Evolutionary conservation across 495 filamentous ascomycete species (phyloP).

Genomic region (Penicillium bialowiezense): DNA sequence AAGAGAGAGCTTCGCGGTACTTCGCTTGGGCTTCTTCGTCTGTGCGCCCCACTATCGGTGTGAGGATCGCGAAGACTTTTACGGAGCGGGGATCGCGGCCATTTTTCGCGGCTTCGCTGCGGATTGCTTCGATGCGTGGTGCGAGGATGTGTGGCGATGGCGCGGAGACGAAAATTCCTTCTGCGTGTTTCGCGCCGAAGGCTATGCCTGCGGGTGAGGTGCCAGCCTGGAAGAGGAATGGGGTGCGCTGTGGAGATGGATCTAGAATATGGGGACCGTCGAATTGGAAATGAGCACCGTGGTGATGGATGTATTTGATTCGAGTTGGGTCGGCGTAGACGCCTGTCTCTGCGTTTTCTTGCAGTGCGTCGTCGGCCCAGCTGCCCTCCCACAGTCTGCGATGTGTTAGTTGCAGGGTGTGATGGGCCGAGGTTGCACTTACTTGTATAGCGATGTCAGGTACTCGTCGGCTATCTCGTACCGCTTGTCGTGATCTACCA

Average conservation of each 20-base stretch:
- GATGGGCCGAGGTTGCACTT: background rate
- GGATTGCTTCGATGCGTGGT: slow-evolving; percentile 6
- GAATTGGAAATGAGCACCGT: slow-evolving; percentile 50
- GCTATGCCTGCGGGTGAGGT: slow-evolving; percentile 37
- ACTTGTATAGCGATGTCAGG: slow-evolving; percentile 43
- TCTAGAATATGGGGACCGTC: slow-evolving; percentile 42
- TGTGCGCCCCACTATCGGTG: slow-evolving; percentile 38
- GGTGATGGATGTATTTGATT: slow-evolving; percentile 48
- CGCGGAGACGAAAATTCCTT: slow-evolving; percentile 52
- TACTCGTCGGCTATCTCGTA: slow-evolving; percentile 54
- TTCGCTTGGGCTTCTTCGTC: slow-evolving; percentile 42
- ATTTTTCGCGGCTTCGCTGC: slow-evolving; percentile 10
- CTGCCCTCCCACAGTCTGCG: slow-evolving; percentile 49
- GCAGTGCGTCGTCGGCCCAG: slow-evolving; percentile 47
- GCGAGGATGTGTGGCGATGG: slow-evolving; percentile 18
- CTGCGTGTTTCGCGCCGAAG: slow-evolving; percentile 53
- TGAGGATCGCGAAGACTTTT: slow-evolving; percentile 39
- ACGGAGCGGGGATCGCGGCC: slow-evolving; percentile 35
- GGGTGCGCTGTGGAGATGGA: slow-evolving; percentile 53
- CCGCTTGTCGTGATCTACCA: slow-evolving; percentile 45
- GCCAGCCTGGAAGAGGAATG: slow-evolving; percentile 56
- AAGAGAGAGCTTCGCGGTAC: slow-evolving; percentile 31
- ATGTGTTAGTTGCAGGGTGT: background rate
- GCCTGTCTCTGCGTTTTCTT: slow-evolving; percentile 35
- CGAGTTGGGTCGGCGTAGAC: slow-evolving; percentile 43